A percentile compares a stretch with the other conserved stretches of the same genome.
Conservation (phyloP, 768 basidiomycete species). For the Lactifluus pinguis region DNA sequence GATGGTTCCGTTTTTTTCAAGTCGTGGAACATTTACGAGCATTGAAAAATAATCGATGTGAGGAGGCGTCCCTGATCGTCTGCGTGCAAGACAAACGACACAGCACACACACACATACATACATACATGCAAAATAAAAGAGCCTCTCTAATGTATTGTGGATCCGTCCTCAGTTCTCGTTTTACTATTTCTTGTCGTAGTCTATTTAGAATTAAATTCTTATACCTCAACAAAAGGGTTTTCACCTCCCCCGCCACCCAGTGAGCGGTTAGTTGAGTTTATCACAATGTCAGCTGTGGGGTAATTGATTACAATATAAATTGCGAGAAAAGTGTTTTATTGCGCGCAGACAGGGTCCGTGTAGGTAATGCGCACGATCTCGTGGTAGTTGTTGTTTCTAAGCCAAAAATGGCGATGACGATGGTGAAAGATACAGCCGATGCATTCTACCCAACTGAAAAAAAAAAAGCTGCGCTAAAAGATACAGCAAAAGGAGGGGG, state of each 20-base stretch:
- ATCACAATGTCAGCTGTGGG: not conserved
- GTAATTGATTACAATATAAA: not conserved
- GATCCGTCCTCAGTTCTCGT: too few species aligned
- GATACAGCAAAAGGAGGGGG: slow-evolving; percentile 8
- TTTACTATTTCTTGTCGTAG: not conserved
- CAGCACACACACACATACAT: too few species aligned
- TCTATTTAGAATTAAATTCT: slow-evolving; percentile 6
- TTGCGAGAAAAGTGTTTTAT: not conserved
- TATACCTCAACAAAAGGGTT: not conserved
- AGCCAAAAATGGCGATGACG: not conserved
- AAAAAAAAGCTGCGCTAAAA: slow-evolving; percentile 8
- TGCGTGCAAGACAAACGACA: too few species aligned
- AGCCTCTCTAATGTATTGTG: too few species aligned
- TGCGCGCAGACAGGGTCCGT: not conserved
- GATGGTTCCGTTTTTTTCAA: slow-evolving; percentile 13
- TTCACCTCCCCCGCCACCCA: not conserved
- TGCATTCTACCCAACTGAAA: slow-evolving; percentile 13
- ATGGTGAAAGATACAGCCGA: slow-evolving; percentile 3
- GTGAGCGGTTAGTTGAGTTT: not conserved
- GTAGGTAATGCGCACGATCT: not conserved
- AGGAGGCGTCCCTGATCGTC: too few species aligned
- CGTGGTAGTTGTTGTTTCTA: not conserved
- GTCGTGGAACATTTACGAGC: slow-evolving; percentile 29
- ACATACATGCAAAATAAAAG: not conserved
- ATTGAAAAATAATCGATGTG: not conserved